Base-by-base conservation (phyloP, 2,329 filamentous ascomycete species). In the Curvularia hawaiiensis region DNA sequence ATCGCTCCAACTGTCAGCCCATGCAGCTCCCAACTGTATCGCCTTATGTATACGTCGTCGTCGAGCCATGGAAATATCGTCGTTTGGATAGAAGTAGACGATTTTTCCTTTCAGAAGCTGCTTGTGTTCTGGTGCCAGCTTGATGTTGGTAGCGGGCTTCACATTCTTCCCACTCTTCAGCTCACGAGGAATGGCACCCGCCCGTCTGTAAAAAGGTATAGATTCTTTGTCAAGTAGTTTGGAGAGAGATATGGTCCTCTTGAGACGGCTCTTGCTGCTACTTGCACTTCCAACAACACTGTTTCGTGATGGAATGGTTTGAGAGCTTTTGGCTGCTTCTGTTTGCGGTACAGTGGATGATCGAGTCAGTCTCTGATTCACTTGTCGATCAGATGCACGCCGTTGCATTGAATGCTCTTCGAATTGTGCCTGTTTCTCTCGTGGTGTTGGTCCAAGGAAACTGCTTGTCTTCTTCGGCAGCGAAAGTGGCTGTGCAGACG, bases 1-100 rank as follows among this genome's bases (percentile, higher is more conserved):
- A 0, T 73, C 66, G 30, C 75, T 74, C 70, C 88, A 85, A 0
- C 81, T 77, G 50, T 82, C 83, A 28, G 86, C 84, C 88, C 92
- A 95, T 1, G 73, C 78, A 1, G 89, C 94, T 43, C 94, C 94
- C 12, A 75, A 60, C 50, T 74, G 64, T 35, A 86, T 83, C 0
- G 90, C 88, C 72, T 89, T 92, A 30, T 83, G 83, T 51, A 97
- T 96, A 4, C 90, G 87, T 56, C 88, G 76, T 53, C 85, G 85
- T 39, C 93, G 85, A 8, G 84, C 80, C 11, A 84, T 83, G 31
- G 88, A 85, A 46, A 90, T 83, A 61, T 94, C 89, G 62, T 92
- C 86, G 63, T 95, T 90, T 0, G 92, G 94, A 6, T 96, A 85
- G 72, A 95, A 97, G 76, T 86, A 78, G 22, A 77, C 54, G 14